Evolutionary conservation across 768 basidiomycete genomes (phyloP).

Genomic region (Neoboletus brunneissimus): DNA sequence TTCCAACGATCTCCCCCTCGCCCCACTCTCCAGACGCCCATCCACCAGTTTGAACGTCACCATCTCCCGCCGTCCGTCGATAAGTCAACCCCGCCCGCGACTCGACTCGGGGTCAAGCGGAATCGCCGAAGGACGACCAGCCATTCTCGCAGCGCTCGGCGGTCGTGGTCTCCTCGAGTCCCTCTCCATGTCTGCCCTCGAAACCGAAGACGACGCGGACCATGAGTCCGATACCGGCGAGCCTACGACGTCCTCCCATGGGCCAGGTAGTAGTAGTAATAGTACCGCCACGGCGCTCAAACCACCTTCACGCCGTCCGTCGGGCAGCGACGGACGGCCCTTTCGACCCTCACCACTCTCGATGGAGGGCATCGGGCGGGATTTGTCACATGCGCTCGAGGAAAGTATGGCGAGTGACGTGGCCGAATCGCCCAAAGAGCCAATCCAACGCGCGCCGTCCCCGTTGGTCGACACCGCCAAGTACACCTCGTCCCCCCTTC

Average conservation of each 20-base stretch:
- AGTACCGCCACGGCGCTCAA: not conserved
- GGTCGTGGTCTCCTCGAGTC: slow-evolving; percentile 38
- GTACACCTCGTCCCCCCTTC: slow-evolving; percentile 3
- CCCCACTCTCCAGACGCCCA: slow-evolving; percentile 17
- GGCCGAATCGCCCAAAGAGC: not conserved
- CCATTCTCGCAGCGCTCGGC: slow-evolving; percentile 21
- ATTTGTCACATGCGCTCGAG: slow-evolving; percentile 31
- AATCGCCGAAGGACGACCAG: slow-evolving; percentile 19
- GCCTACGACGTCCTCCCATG: slow-evolving; percentile 1
- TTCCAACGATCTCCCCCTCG: slow-evolving; percentile 26
- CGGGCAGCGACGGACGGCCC: slow-evolving; percentile 6
- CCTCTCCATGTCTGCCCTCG: slow-evolving; percentile 54
- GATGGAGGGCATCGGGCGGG: slow-evolving; percentile 33
- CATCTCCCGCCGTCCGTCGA: slow-evolving; percentile 30
- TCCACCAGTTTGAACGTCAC: slow-evolving; percentile 29
- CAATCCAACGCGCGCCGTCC: not conserved
- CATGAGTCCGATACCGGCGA: slow-evolving; percentile 24
- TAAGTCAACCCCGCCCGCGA: slow-evolving; percentile 24
- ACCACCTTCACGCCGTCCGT: slow-evolving; percentile 9
- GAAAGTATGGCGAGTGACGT: slow-evolving; percentile 9
- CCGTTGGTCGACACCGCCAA: not conserved
- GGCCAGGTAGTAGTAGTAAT: not conserved
- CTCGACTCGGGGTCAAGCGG: slow-evolving; percentile 19
- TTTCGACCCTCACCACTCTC: slow-evolving; percentile 23
- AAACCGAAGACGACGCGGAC: slow-evolving; percentile 42